Evolutionary conservation across 148 eudicot species (phyloP).

Genomic region (Chenopodium berlandieri): DNA sequence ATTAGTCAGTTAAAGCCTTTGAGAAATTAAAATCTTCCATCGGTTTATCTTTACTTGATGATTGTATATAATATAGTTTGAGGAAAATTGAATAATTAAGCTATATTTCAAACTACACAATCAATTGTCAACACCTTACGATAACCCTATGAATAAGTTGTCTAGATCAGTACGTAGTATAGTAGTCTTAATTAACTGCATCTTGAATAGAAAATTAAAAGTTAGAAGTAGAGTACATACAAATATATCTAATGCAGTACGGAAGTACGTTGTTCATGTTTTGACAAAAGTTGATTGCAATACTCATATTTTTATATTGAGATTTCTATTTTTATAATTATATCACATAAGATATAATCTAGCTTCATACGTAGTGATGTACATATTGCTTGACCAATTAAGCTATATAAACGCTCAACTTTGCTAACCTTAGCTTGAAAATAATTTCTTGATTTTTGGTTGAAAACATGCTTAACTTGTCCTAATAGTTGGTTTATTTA

Average conservation of each 20-base stretch:
- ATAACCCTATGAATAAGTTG: not conserved
- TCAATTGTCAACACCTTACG: not conserved
- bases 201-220: not conserved
- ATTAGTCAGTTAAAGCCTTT: no score
- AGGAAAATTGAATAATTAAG: not conserved
- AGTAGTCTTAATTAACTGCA: not conserved
- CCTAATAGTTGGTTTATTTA: no score
- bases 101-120: not conserved
- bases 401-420: not conserved
- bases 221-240: no score
- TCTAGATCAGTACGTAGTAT: not conserved
- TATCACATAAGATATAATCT: conserved; percentile 1
- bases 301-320: no score
- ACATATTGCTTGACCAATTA: conserved; percentile 4
- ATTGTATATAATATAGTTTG: not conserved
- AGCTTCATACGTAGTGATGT: conserved; percentile 4
- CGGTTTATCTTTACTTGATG: no score
- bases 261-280: not conserved
- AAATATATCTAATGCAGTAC: not conserved
- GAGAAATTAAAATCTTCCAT: no score
- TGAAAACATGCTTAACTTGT: not conserved
- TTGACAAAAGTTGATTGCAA: not conserved
- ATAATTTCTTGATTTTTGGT: not conserved
- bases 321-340: no score
- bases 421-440: not conserved